These are phyloP conservation scores for Trypethelium eluteriae DNA, from an alignment of 495 filamentous ascomycete genomes.

Conservation along the genomic window DNA sequence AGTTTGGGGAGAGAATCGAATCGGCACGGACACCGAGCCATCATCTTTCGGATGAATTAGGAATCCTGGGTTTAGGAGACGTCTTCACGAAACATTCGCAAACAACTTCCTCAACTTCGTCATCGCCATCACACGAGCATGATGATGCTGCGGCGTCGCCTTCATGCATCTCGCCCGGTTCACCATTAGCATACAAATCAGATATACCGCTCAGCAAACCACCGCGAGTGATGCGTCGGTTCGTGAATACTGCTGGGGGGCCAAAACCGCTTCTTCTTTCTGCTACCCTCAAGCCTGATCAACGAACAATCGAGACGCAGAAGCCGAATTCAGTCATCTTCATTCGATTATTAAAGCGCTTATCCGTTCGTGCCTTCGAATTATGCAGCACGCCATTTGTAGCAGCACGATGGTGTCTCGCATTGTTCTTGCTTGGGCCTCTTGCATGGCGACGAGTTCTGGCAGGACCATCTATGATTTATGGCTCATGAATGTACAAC, in stretches of 20 bases:
- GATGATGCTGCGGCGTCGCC: neutral
- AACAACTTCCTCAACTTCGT: neutral
- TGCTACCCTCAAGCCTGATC: conserved; percentile 16
- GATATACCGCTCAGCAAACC: conserved; percentile 13
- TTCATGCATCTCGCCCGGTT: conserved; percentile 2
- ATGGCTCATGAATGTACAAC: neutral
- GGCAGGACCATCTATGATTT: conserved; percentile 9
- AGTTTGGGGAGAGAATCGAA: neutral
- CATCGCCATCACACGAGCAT: neutral
- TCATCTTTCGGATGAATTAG: conserved; percentile 14
- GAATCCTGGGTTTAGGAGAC: conserved; percentile 19
- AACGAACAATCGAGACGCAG: neutral
- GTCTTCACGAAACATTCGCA: conserved; percentile 21
- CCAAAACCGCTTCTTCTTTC: conserved; percentile 25
- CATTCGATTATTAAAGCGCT: neutral
- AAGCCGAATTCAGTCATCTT: neutral
- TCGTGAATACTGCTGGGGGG: conserved; percentile 20
- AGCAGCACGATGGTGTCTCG: conserved; percentile 2
- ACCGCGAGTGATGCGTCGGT: conserved; percentile 23
- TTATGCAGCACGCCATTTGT: neutral
- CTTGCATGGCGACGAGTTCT: conserved; percentile 6
- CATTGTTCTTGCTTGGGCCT: conserved; percentile 9
- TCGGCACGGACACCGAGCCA: neutral
- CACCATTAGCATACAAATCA: conserved; percentile 21
- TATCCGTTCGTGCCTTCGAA: neutral